Conservation (phyloP, 2,329 filamentous ascomycete genomes). For the Aspergillus sp. region DNA sequence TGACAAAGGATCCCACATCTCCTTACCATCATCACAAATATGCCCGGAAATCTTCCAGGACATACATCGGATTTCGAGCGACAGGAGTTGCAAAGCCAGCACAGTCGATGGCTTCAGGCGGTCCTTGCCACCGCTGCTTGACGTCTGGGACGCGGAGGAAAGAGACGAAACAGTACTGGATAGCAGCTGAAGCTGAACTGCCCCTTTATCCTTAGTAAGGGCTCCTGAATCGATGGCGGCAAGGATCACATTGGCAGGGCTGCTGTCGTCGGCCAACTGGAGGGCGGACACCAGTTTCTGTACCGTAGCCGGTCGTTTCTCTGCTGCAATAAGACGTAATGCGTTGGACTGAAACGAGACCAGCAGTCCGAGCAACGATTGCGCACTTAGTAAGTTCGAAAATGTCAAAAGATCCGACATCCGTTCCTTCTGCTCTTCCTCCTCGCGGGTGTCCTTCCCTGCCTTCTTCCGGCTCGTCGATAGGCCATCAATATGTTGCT, state of each 20-base stretch:
- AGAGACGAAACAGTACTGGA: conserved; percentile 47
- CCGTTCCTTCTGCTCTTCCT: conserved; percentile 41
- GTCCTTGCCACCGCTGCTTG: conserved; percentile 25
- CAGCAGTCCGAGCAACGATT: conserved; percentile 37
- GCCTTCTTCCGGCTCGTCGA: conserved; percentile 25
- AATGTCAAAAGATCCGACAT: conserved; percentile 45
- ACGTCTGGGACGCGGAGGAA: conserved; percentile 28
- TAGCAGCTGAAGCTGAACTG: conserved; percentile 49
- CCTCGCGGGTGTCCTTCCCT: conserved; percentile 20
- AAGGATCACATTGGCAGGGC: conserved; percentile 46
- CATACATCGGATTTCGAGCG: conserved; percentile 45
- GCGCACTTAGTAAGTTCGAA: conserved; percentile 32
- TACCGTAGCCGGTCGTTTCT: conserved; percentile 37
- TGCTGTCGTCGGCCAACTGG: conserved; percentile 39
- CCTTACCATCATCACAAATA: conserved; percentile 45
- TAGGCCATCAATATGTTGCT: conserved; percentile 34
- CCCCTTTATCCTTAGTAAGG: conserved; percentile 46
- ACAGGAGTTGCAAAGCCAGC: conserved; percentile 46
- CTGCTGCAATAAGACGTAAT: conserved; percentile 42
- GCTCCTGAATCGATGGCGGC: conserved; percentile 41
- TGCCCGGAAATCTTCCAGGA: conserved; percentile 50
- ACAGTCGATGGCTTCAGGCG: conserved; percentile 35
- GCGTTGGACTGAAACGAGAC: conserved; percentile 47
- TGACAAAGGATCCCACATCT: conserved; percentile 50
- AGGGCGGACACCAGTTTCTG: conserved; percentile 39